Base-by-base conservation (phyloP, 1,284 basidiomycete species). In the Pterulicium gracile region DNA sequence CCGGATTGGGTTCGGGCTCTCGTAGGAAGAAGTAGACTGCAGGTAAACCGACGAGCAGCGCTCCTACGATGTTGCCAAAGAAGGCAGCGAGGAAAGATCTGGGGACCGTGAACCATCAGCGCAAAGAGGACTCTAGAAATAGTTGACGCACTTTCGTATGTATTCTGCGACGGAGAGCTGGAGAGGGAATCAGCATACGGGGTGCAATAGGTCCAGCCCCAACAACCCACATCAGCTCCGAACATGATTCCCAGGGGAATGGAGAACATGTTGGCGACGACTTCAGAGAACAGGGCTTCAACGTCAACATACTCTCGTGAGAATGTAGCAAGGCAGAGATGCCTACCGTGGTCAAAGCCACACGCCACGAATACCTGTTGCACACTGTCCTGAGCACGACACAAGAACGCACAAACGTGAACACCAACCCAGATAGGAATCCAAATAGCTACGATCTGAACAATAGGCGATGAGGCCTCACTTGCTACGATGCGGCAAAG, bases 231-330 rank as follows among this genome's bases (percentile, higher is more conserved):
- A 47, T 75, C 62, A 15, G 79, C 78, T 39, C 78, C 75, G 55
- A 84, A 79, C 69, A 84, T 77, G 44, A 88, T 83, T n/a, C 80
- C 70, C 44, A 86, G 61, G 4, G 82, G 79, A 3, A 85, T 64
- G 5, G 75, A 81, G 60, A 80, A 85, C 83, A 86, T 87, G 58
- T 85, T 85, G 20, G 82, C 81, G 21, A 79, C 63, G 7, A 80
- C 77, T 78, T 46, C 19, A 47, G 32, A 23, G 45, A 45, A 36
- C 32, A 27, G 43, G 20, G 32, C 43, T 50, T 17, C 19, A 20
- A 36, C 14, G 36, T 32, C 10, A 7, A n/a, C 7, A 32, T 32
- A n/a, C 10, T n/a, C n/a, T 32, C 27, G 27, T n/a, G n/a, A n/a
- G n/a, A n/a, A n/a, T n/a, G n/a, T n/a, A 32, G 7, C 27, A n/a